phyloP scores from a whole-genome alignment of 768 basidiomycete species.

The Tulasnella sp. region DNA sequence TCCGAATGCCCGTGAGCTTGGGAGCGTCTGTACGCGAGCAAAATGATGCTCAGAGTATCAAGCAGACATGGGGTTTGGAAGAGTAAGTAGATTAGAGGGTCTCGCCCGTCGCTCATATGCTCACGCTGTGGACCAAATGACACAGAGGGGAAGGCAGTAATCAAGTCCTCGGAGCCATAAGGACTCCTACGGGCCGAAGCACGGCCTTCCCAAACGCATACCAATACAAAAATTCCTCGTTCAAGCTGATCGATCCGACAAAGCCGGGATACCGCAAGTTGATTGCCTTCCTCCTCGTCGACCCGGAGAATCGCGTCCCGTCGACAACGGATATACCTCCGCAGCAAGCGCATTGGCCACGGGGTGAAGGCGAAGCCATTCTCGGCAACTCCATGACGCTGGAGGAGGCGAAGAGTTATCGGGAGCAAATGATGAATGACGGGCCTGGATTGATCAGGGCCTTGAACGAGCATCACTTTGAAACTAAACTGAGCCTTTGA shows the following conservation, averaged over 20 bases:
- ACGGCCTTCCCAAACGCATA: slow-evolving; percentile 17
- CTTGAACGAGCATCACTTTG: not conserved
- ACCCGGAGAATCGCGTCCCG: not conserved
- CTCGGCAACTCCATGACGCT: not conserved
- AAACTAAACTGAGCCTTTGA: not conserved
- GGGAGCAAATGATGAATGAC: not conserved
- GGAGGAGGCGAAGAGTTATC: not conserved
- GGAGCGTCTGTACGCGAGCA: slow-evolving; percentile 17
- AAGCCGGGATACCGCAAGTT: slow-evolving; percentile 15
- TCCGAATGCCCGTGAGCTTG: slow-evolving; percentile 27
- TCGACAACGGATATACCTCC: slow-evolving; percentile 2
- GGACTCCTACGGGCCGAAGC: not conserved
- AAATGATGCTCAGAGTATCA: slow-evolving; percentile 29
- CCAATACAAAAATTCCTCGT: slow-evolving; percentile 1
- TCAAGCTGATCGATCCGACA: slow-evolving; percentile 10
- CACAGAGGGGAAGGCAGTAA: not conserved
- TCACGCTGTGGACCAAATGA: too few relatives aligned
- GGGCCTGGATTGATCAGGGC: not conserved
- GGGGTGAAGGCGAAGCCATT: not conserved
- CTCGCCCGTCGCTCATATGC: not conserved
- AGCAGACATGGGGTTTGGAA: slow-evolving; percentile 41
- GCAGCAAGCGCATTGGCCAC: not conserved
- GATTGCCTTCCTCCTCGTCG: not conserved
- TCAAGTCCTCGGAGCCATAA: slow-evolving; percentile 1
- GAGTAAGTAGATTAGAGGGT: not conserved